Conservation (phyloP, 2,329 filamentous ascomycete species). For the Trichophyton benhamiae region DNA sequence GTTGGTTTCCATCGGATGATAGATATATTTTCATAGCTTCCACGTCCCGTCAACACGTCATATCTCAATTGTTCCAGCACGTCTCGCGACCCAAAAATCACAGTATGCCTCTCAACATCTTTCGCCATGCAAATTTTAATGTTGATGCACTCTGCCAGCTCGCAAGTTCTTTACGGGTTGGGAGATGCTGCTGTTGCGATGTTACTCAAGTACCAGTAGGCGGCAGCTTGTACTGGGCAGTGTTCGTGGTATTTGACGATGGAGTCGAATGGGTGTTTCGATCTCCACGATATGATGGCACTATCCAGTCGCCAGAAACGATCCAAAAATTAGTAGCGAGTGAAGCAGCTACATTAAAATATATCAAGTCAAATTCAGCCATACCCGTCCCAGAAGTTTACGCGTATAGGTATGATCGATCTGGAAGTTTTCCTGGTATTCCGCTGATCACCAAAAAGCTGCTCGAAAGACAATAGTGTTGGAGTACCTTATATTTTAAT, state of each 20-base stretch:
- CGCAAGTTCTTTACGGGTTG: slow-evolving; percentile 15
- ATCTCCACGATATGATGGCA: slow-evolving; percentile 16
- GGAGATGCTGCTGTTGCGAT: slow-evolving; percentile 15
- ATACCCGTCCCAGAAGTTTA: slow-evolving; percentile 25
- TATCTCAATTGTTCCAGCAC: too few relatives aligned
- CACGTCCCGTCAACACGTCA: too few relatives aligned
- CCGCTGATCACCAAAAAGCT: slow-evolving; percentile 8
- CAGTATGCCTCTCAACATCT: neutral
- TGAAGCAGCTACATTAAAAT: slow-evolving; percentile 23
- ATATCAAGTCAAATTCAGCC: slow-evolving; percentile 20
- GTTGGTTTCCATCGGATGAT: too few relatives aligned
- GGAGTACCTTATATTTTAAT: slow-evolving; percentile 25
- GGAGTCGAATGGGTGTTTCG: slow-evolving; percentile 22
- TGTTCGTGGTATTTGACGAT: slow-evolving; percentile 23
- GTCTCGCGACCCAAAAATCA: too few relatives aligned
- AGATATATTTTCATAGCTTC: too few relatives aligned
- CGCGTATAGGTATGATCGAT: slow-evolving; percentile 15
- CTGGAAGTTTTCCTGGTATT: slow-evolving; percentile 5
- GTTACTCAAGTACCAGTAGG: slow-evolving; percentile 17
- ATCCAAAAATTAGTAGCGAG: slow-evolving; percentile 19
- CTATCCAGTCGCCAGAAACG: slow-evolving; percentile 14
- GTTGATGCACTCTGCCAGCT: slow-evolving; percentile 15
- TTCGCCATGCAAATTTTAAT: slow-evolving; percentile 15
- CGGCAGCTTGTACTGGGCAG: slow-evolving; percentile 23
- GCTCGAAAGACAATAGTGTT: slow-evolving; percentile 18